phyloP scores from a whole-genome alignment of 2,329 filamentous ascomycete genomes.

The Fusarium musae region DNA sequence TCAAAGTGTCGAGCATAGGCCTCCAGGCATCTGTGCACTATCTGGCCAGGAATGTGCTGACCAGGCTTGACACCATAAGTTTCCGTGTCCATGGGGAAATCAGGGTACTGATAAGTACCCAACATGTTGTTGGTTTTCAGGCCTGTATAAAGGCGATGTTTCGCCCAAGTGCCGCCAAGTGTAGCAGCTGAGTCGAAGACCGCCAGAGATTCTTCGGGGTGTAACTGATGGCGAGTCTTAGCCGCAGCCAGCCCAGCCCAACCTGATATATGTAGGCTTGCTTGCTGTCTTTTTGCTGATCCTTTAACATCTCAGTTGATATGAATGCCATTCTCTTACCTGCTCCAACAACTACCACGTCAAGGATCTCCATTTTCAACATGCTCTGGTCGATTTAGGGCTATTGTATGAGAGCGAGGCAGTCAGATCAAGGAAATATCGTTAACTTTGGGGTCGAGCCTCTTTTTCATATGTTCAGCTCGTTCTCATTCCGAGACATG shows the following conservation, averaged over 20 bases:
- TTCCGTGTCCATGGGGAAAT: constrained; percentile 74
- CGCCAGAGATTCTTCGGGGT: constrained; percentile 66
- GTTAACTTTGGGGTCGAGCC: not conserved
- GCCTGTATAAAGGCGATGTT: constrained; percentile 73
- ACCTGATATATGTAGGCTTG: constrained; percentile 34
- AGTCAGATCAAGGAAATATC: not conserved
- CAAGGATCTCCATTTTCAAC: constrained; percentile 54
- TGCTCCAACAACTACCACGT: constrained; percentile 63
- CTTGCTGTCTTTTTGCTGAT: not conserved
- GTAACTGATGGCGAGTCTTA: constrained; percentile 68
- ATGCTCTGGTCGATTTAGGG: not conserved
- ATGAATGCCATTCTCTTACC: constrained; percentile 55
- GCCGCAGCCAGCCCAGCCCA: constrained; percentile 68
- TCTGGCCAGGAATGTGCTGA: constrained; percentile 60
- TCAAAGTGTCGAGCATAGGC: constrained; percentile 57
- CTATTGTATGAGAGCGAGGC: not conserved
- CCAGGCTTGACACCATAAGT: constrained; percentile 59
- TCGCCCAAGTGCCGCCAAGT: constrained; percentile 76
- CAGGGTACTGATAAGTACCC: constrained; percentile 78
- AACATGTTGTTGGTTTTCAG: constrained; percentile 80
- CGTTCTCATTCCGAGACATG: not conserved
- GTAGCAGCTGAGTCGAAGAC: constrained; percentile 68
- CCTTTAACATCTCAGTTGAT: not conserved
- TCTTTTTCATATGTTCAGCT: not conserved
- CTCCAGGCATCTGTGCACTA: constrained; percentile 60